Conservation (phyloP, 1,284 basidiomycete species). For the Fomitopsis schrenkii region DNA sequence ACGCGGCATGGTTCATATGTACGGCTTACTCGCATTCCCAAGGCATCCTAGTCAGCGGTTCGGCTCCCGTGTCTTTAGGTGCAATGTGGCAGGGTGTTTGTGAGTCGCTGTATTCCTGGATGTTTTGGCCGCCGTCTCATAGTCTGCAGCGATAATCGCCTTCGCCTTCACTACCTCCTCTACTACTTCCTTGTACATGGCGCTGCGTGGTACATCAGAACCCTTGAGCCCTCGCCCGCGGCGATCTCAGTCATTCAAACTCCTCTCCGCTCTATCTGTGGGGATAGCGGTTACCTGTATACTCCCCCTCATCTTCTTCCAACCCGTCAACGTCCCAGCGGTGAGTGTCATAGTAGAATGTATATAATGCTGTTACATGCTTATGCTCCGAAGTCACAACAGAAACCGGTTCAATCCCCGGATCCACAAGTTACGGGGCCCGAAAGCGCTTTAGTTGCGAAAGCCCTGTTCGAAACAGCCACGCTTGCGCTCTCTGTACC, state of each 20-base stretch:
- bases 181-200: slow-evolving; percentile 60
- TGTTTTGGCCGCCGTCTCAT: background rate
- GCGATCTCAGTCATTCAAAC: slow-evolving; percentile 51
- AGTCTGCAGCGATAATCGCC: slow-evolving; percentile 40
- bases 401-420: background rate
- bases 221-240: slow-evolving; percentile 39
- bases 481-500: slow-evolving; percentile 59
- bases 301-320: slow-evolving; percentile 55
- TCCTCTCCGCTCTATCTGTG: slow-evolving; percentile 50
- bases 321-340: slow-evolving; percentile 37
- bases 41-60: slow-evolving; percentile 34
- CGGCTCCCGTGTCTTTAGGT: slow-evolving; percentile 39
- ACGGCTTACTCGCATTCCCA: slow-evolving; percentile 46
- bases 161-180: slow-evolving; percentile 64
- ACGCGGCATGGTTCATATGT: slow-evolving; percentile 53
- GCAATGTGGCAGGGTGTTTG: slow-evolving; percentile 60
- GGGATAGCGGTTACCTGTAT: slow-evolving; percentile 44
- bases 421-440: slow-evolving; percentile 22
- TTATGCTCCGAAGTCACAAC: slow-evolving; percentile 17
- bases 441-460: slow-evolving; percentile 26
- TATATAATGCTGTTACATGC: background rate
- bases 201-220: slow-evolving; percentile 43
- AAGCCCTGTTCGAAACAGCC: slow-evolving; percentile 42
- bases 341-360: slow-evolving; percentile 28
- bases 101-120: slow-evolving; percentile 30